Evolutionary conservation across 148 eudicot genomes (phyloP).

Genomic region (Tetragonia tetragonoides): DNA sequence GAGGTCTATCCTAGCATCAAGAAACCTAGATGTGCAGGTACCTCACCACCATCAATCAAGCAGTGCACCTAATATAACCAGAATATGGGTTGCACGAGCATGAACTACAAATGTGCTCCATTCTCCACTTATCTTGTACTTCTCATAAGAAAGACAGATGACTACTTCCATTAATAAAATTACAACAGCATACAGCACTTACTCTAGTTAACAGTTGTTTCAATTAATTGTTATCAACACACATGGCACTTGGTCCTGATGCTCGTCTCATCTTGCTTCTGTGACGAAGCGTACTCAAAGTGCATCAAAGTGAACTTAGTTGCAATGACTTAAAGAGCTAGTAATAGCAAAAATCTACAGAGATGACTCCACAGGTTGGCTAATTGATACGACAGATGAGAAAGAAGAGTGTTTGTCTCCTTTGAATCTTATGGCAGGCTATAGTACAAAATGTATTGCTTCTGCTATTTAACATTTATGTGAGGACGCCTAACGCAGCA

Average conservation of each 20-base stretch:
- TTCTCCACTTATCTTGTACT: neutral
- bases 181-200: too few species aligned
- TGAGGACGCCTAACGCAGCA: neutral
- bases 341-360: neutral
- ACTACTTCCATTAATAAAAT: too few species aligned
- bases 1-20: neutral
- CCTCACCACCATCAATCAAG: neutral
- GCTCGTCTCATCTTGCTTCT: neutral
- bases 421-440: neutral
- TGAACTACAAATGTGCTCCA: slow-evolving; percentile 1
- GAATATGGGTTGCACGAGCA: slow-evolving; percentile 6
- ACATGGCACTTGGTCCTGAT: neutral
- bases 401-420: neutral
- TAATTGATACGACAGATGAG: neutral
- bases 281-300: neutral
- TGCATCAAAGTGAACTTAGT: neutral
- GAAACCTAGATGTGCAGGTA: neutral
- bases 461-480: neutral
- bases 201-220: neutral
- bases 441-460: neutral
- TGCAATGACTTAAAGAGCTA: neutral
- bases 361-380: too few species aligned
- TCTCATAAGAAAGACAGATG: neutral
- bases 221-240: too few species aligned
- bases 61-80: neutral